Percentiles rank a stretch among this genome's conserved stretches.
phyloP scores from a whole-genome alignment of 2,329 filamentous ascomycete species.

The Neonectria coccinea region DNA sequence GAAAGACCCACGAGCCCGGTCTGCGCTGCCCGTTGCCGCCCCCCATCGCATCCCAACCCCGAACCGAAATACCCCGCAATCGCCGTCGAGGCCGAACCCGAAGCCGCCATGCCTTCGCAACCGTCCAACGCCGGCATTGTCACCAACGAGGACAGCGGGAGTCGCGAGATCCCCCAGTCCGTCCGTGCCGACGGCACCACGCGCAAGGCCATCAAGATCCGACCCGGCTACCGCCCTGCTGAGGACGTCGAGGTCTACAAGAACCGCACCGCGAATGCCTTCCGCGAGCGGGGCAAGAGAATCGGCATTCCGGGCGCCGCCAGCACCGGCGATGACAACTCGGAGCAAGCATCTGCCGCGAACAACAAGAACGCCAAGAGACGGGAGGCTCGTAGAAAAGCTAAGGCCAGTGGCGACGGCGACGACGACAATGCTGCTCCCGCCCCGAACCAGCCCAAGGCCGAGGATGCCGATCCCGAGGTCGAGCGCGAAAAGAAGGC shows the following conservation, averaged over 20 bases:
- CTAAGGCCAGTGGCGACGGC: slow-evolving; percentile 69
- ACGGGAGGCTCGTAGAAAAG: slow-evolving; percentile 67
- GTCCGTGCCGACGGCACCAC: slow-evolving; percentile 87
- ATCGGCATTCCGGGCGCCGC: slow-evolving; percentile 78
- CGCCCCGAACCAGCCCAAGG: slow-evolving; percentile 35
- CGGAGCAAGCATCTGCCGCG: slow-evolving; percentile 60
- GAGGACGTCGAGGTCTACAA: slow-evolving; percentile 98
- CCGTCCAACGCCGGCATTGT: slow-evolving; percentile 79
- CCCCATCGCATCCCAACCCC: slow-evolving; percentile 21
- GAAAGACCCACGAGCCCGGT: slow-evolving; percentile 20
- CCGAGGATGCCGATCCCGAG: slow-evolving; percentile 71
- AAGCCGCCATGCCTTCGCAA: slow-evolving; percentile 58
- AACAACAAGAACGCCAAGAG: slow-evolving; percentile 90
- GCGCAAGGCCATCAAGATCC: slow-evolving; percentile 93
- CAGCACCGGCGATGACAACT: slow-evolving; percentile 63
- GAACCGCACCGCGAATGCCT: slow-evolving; percentile 88
- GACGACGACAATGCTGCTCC: slow-evolving; percentile 65
- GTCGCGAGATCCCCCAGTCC: slow-evolving; percentile 90
- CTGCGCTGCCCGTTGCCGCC: slow-evolving; percentile 14
- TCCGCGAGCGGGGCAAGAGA: slow-evolving; percentile 78
- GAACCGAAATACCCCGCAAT: slow-evolving; percentile 31
- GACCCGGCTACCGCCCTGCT: slow-evolving; percentile 91
- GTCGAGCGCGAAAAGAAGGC: slow-evolving; percentile 92
- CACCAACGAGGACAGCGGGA: slow-evolving; percentile 78
- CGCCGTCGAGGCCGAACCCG: slow-evolving; percentile 11